These are phyloP conservation scores for Elsinoe necatrix DNA, from an alignment of 2,329 filamentous ascomycete genomes.

Conservation along the genomic window DNA sequence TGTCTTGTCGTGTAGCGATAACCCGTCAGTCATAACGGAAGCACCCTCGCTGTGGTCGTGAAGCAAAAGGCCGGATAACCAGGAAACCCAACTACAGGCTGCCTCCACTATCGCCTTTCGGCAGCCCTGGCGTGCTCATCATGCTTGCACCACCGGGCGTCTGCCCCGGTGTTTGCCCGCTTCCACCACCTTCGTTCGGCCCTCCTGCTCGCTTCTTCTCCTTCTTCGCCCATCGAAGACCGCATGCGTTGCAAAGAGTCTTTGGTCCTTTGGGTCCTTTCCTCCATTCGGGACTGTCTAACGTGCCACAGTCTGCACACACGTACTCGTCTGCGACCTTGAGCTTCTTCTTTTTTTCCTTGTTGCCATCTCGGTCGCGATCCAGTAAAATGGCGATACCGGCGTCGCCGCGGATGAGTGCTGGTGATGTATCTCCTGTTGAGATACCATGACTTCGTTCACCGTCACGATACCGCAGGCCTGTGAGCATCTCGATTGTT, in stretches of 20 bases:
- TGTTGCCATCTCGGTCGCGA: slow-evolving; percentile 61
- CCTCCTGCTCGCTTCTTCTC: slow-evolving; percentile 29
- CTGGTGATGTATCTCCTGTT: slow-evolving; percentile 72
- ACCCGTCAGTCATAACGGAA: background rate
- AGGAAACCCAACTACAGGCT: slow-evolving; percentile 8
- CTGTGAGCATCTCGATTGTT: slow-evolving; percentile 87
- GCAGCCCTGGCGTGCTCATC: slow-evolving; percentile 14
- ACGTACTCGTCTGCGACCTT: slow-evolving; percentile 82
- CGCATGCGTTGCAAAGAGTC: slow-evolving; percentile 92
- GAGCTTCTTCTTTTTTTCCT: slow-evolving; percentile 82
- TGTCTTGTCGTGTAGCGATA: background rate
- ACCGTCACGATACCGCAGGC: slow-evolving; percentile 76
- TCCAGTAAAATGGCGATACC: slow-evolving; percentile 79
- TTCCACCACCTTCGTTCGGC: slow-evolving; percentile 2
- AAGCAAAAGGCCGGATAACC: background rate
- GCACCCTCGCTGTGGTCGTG: background rate
- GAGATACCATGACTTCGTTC: slow-evolving; percentile 83
- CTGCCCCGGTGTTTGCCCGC: slow-evolving; percentile 12
- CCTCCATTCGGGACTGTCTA: slow-evolving; percentile 92
- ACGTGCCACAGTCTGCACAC: slow-evolving; percentile 88
- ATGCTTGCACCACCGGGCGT: slow-evolving; percentile 12
- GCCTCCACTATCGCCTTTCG: slow-evolving; percentile 18
- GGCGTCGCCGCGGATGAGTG: slow-evolving; percentile 73
- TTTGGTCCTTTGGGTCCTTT: slow-evolving; percentile 90
- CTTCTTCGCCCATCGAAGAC: slow-evolving; percentile 39